A percentile compares a stretch with the other conserved stretches of the same genome.
These are phyloP conservation scores for Beta macrorhiza DNA, from an alignment of 179 eudicot genomes.

Conservation along the genomic window DNA sequence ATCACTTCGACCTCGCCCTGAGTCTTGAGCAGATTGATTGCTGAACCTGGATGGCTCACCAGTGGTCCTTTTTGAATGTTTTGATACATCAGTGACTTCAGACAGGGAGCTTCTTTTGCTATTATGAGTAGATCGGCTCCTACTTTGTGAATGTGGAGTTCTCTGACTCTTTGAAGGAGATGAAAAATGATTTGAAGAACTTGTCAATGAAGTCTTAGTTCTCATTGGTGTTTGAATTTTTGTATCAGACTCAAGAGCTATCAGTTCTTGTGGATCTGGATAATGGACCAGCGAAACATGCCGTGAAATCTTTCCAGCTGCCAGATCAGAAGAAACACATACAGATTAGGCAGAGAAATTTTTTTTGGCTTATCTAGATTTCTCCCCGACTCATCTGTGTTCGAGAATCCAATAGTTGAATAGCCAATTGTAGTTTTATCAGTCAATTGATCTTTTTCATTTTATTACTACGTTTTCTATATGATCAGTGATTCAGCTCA, in stretches of 20 bases:
- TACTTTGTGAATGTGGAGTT: slow-evolving; percentile 29
- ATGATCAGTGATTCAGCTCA: not conserved
- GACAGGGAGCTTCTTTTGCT: slow-evolving; percentile 41
- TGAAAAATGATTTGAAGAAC: slow-evolving; percentile 34
- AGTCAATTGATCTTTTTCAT: not conserved
- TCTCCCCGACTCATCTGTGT: not conserved
- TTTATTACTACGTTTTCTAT: too few species aligned
- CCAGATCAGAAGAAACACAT: slow-evolving; percentile 10
- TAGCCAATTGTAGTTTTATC: not conserved
- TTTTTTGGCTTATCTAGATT: not conserved
- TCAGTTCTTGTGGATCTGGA: slow-evolving; percentile 63
- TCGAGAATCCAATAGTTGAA: not conserved
- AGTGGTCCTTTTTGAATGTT: slow-evolving; percentile 36
- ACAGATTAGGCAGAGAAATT: not conserved
- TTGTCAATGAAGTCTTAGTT: slow-evolving; percentile 38
- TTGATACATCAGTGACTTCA: slow-evolving; percentile 36
- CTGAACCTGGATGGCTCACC: slow-evolving; percentile 33
- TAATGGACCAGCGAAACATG: slow-evolving; percentile 71
- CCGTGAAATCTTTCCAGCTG: slow-evolving; percentile 81
- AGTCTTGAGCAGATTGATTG: slow-evolving; percentile 40
- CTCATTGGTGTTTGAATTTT: slow-evolving; percentile 17
- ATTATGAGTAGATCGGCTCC: slow-evolving; percentile 31
- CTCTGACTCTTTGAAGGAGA: slow-evolving; percentile 39
- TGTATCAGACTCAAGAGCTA: slow-evolving; percentile 1
- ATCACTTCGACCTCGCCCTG: slow-evolving; percentile 46